Evolutionary conservation across 371 early-diverging fungal genomes (phyloP), one percentile per base, ranked within the genome.

Genomic region (Mucor irregularis): DNA sequence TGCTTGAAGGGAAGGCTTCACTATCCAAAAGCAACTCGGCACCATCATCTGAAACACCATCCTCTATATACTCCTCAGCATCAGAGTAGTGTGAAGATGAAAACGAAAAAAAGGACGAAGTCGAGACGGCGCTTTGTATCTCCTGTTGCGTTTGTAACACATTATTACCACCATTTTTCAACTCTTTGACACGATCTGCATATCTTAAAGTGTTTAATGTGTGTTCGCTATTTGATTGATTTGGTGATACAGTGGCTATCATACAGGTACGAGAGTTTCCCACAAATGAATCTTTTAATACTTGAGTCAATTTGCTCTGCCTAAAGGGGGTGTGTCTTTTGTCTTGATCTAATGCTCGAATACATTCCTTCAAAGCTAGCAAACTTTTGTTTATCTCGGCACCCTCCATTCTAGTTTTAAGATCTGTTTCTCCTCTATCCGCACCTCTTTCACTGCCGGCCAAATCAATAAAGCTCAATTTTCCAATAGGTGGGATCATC

Each of bases 321-420:
- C 99, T 82, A 82, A 98, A 99, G 2, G 98, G 98, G 16, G 94
- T 91, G 67, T 98, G 97, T 51, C 84, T 86, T 53, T 91, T 92
- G 52, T 90, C 93, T 70, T 93, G 89, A 64, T 97, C 98, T 42
- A 98, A 73, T 2, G 98, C 97, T 49, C 98, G 88, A 57, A 99
- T 98, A 66, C 98, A 98, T 66, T 98, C 99, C 66, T 98, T 98
- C 45, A 99, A 74, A 0, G 96, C 98, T 47, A 99, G 73, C 53
- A 99, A 78, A 62, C 94, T 93, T 81, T 97, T 98, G 82, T 99
- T 99, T 78, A 99, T 99, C 73, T 97, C 98, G 2, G 97, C 90
- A 9, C 98, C 98, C 68, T 99, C 99, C 93, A 94, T 92, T 59
- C 91, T 88, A 16, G 95, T 96, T 66, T 92, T 87, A 31, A 80